Evolutionary conservation across 2,329 filamentous ascomycete species (phyloP).

Genomic region (Tolypocladium tropicale): DNA sequence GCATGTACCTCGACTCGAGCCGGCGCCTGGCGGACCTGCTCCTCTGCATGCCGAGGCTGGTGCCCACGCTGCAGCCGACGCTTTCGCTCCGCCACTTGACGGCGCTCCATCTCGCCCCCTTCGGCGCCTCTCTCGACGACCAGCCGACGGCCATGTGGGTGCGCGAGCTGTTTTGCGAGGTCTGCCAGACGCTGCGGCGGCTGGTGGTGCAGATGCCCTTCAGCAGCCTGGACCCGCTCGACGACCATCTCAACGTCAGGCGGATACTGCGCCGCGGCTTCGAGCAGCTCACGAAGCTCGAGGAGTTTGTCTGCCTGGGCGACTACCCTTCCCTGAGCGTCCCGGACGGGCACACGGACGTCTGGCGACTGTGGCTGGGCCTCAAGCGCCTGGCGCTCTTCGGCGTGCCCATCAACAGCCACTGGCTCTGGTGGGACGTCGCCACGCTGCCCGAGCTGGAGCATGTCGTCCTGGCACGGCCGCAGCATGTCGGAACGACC

Average conservation of each 20-base stretch:
- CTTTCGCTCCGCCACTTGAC: slow-evolving; percentile 23
- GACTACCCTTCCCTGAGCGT: slow-evolving; percentile 33
- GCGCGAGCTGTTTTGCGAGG: slow-evolving; percentile 29
- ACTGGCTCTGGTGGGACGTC: slow-evolving; percentile 28
- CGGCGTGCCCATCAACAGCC: slow-evolving; percentile 23
- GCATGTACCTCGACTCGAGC: slow-evolving; percentile 31
- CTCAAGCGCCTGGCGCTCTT: slow-evolving; percentile 33
- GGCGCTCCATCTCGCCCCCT: slow-evolving; percentile 30
- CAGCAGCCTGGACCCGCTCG: slow-evolving; percentile 27
- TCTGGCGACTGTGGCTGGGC: slow-evolving; percentile 33
- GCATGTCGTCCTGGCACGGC: slow-evolving; percentile 30
- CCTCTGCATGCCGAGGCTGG: slow-evolving; percentile 20
- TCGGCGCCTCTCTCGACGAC: slow-evolving; percentile 25
- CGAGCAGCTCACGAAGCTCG: slow-evolving; percentile 27
- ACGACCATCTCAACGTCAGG: slow-evolving; percentile 29
- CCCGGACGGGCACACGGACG: slow-evolving; percentile 19
- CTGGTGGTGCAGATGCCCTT: slow-evolving; percentile 39
- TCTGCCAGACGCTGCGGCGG: slow-evolving; percentile 28
- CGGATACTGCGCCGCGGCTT: slow-evolving; percentile 35
- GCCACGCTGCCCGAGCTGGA: slow-evolving; percentile 25
- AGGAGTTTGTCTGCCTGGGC: slow-evolving; percentile 36
- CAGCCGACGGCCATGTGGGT: slow-evolving; percentile 27
- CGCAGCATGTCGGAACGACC: slow-evolving; percentile 18
- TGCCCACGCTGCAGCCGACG: slow-evolving; percentile 16
- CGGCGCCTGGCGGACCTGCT: slow-evolving; percentile 23